Percentiles rank a stretch among this genome's conserved stretches.
Evolutionary conservation across 2,329 filamentous ascomycete species (phyloP).

Genomic region (Aspergillus sclerotialis): DNA sequence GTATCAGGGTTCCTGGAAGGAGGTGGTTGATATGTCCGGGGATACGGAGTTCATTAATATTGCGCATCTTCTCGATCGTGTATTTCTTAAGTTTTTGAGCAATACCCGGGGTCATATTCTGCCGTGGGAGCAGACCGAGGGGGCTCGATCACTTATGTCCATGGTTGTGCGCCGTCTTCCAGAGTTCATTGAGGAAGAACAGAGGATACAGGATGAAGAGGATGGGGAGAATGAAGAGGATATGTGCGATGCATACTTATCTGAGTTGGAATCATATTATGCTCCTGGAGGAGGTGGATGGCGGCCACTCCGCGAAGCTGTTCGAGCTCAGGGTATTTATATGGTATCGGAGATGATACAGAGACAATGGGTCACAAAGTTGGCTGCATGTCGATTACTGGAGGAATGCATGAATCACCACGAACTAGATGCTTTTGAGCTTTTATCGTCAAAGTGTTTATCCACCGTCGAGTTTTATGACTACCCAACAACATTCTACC

Average conservation of each 20-base stretch:
- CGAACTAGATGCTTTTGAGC: conserved; percentile 31
- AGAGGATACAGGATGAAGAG: conserved; percentile 24
- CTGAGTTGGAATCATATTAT: conserved; percentile 34
- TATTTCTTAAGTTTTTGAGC: conserved; percentile 30
- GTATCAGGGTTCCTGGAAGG: conserved; percentile 29
- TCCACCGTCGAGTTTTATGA: conserved; percentile 18
- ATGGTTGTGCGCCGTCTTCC: conserved; percentile 31
- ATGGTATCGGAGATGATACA: conserved; percentile 30
- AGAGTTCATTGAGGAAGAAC: conserved; percentile 32
- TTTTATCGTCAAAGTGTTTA: conserved; percentile 27
- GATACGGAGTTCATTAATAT: conserved; percentile 29
- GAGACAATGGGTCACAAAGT: conserved; percentile 27
- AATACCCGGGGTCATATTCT: conserved; percentile 20
- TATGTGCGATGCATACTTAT: conserved; percentile 37
- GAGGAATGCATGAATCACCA: conserved; percentile 22
- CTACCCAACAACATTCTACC: conserved; percentile 21
- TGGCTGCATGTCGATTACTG: conserved; percentile 25
- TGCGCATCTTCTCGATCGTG: conserved; percentile 25
- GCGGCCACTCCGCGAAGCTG: conserved; percentile 34
- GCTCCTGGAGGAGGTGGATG: conserved; percentile 28
- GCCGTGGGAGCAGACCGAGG: conserved; percentile 7
- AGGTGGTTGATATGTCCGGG: conserved; percentile 23
- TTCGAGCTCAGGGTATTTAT: conserved; percentile 33
- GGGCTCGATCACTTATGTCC: conserved; percentile 30
- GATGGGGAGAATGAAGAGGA: conserved; percentile 28